A percentile compares a stretch with the other conserved stretches of the same genome.
Conservation (phyloP, 139 green algal species). For the Picochlorum sp. region DNA sequence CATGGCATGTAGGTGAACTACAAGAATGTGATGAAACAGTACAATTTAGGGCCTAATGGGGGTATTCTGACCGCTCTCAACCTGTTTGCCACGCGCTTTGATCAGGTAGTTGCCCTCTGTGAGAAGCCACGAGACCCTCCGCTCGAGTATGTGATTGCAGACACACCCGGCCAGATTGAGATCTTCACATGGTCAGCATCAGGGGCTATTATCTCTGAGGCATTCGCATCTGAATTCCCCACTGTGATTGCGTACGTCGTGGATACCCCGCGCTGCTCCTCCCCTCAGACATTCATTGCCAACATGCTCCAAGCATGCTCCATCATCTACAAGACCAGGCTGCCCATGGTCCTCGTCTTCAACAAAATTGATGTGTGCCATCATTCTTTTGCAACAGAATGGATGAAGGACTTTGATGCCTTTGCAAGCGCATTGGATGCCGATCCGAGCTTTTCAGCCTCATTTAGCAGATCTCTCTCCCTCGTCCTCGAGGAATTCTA, state of each 20-base stretch:
- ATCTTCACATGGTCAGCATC: conserved; percentile 98
- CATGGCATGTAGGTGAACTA: conserved; percentile 67
- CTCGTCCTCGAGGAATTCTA: conserved; percentile 97
- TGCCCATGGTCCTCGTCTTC: conserved; percentile 95
- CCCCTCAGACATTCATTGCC: conserved; percentile 92
- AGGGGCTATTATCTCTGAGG: conserved; percentile 86
- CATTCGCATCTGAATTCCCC: conserved; percentile 79
- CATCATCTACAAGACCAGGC: conserved; percentile 95
- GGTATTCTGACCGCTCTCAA: conserved; percentile 96
- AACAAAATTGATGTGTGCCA: conserved; percentile 90
- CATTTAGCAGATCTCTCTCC: conserved; percentile 58
- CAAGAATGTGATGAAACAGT: conserved; percentile 97
- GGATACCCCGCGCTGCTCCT: conserved; percentile 79
- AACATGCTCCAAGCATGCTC: conserved; percentile 93
- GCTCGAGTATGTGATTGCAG: conserved; percentile 76
- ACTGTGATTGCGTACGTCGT: conserved; percentile 87
- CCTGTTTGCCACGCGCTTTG: conserved; percentile 95
- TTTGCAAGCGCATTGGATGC: conserved; percentile 68
- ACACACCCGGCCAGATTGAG: conserved; percentile 98
- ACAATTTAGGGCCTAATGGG: conserved; percentile 92
- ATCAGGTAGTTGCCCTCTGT: conserved; percentile 82
- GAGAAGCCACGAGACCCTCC: conserved; percentile 71
- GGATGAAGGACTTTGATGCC: conserved; percentile 85
- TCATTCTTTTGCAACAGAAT: conserved; percentile 83
- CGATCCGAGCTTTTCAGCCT: conserved; percentile 68